A percentile compares a stretch with the other conserved stretches of the same genome.
Conservation (phyloP, 139 green algal species). For the Tetraselmis chui region DNA sequence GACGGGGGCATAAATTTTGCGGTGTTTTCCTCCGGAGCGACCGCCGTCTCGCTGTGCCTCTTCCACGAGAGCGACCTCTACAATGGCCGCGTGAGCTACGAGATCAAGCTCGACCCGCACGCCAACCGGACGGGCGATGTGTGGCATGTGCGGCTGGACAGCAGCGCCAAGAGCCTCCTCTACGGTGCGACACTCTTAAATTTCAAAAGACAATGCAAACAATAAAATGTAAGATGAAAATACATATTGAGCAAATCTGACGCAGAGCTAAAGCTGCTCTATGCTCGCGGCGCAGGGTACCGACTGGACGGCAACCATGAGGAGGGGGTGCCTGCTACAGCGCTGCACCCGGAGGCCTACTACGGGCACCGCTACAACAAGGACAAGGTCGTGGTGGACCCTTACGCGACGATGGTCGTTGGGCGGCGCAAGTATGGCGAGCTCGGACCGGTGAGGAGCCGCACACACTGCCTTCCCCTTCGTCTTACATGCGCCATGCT, state of each 20-base stretch:
- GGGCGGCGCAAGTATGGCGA: conserved; percentile 66
- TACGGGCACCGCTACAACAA: conserved; percentile 15
- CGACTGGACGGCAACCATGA: conserved; percentile 26
- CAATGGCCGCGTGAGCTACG: conserved; percentile 39
- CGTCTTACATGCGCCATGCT: no score
- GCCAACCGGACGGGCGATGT: conserved; percentile 67
- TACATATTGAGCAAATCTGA: no score
- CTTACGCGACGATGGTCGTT: conserved; percentile 74
- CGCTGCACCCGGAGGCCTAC: background rate
- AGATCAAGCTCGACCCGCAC: conserved; percentile 61
- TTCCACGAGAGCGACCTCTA: conserved; percentile 76
- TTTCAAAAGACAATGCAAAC: no score
- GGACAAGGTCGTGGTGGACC: conserved; percentile 77
- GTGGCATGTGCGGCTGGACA: conserved; percentile 74
- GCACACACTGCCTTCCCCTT: no score
- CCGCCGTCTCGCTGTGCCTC: conserved; percentile 64
- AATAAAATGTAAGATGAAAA: no score
- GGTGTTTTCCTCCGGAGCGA: conserved; percentile 52
- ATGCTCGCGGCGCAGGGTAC: conserved; percentile 23
- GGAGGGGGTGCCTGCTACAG: conserved; percentile 3
- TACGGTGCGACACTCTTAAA: conserved; percentile 52
- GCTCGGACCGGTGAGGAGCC: conserved; percentile 48
- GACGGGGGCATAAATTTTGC: conserved; percentile 84
- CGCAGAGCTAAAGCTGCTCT: no score
- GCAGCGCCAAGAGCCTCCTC: conserved; percentile 38